phyloP scores from a whole-genome alignment of 2,329 filamentous ascomycete genomes.

The Aspergillus tanneri region DNA sequence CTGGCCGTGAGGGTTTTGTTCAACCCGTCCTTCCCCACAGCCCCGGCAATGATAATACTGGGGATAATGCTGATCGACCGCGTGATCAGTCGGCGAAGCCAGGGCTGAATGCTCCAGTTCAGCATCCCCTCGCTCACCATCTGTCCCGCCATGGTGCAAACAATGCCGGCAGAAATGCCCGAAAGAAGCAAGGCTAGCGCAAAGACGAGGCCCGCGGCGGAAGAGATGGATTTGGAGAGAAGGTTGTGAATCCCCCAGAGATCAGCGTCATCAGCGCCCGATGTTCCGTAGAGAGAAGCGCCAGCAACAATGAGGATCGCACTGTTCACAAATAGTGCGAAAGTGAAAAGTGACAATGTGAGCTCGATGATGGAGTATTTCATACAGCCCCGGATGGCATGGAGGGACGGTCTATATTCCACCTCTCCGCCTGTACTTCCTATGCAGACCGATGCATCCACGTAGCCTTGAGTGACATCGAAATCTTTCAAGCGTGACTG shows the following conservation, averaged over 20 bases:
- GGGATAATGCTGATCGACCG: conserved; percentile 78
- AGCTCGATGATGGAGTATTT: conserved; percentile 72
- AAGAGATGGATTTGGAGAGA: conserved; percentile 66
- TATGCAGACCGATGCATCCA: conserved; percentile 29
- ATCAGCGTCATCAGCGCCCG: conserved; percentile 65
- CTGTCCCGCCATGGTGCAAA: conserved; percentile 86
- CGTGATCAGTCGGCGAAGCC: conserved; percentile 75
- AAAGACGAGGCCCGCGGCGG: conserved; percentile 78
- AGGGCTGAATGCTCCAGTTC: conserved; percentile 70
- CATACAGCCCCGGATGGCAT: conserved; percentile 71
- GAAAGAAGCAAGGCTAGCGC: conserved; percentile 77
- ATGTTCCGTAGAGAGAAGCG: conserved; percentile 66
- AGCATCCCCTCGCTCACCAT: conserved; percentile 85
- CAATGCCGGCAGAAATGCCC: conserved; percentile 77
- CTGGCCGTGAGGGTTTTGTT: conserved; percentile 70
- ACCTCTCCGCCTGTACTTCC: conserved; percentile 49
- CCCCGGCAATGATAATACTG: conserved; percentile 77
- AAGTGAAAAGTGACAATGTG: conserved; percentile 71
- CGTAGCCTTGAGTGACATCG: conserved; percentile 43
- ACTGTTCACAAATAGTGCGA: conserved; percentile 81
- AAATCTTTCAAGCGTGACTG: conserved; percentile 54
- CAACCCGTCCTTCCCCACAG: conserved; percentile 69
- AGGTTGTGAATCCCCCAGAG: conserved; percentile 81
- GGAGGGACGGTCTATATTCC: conserved; percentile 68
- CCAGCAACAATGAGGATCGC: conserved; percentile 81